phyloP scores from a whole-genome alignment of 768 basidiomycete genomes.

The Lactifluus echinatus region DNA sequence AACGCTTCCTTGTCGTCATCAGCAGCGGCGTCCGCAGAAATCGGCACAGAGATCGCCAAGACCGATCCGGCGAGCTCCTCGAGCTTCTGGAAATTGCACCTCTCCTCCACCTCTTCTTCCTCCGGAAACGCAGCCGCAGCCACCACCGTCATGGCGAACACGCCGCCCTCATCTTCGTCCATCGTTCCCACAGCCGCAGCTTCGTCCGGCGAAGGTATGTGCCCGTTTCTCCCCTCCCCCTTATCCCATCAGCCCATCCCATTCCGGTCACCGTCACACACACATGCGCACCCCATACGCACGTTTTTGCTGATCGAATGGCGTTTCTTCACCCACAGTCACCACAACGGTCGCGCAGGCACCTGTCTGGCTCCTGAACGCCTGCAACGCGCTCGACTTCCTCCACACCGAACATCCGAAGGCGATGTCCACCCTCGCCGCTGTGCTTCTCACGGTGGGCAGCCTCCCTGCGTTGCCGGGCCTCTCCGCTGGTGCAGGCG shows the following conservation, averaged over 20 bases:
- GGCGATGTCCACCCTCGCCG: slow-evolving; percentile 63
- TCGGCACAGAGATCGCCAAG: slow-evolving; percentile 8
- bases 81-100: slow-evolving; percentile 11
- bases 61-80: slow-evolving; percentile 4
- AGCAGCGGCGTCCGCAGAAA: background rate
- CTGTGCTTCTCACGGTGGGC: slow-evolving; percentile 72
- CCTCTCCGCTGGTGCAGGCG: slow-evolving; percentile 59
- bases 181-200: slow-evolving; percentile 2
- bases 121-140: slow-evolving; percentile 2
- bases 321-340: slow-evolving; percentile 20
- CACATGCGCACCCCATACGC: background rate
- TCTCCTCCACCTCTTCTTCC: background rate
- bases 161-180: background rate
- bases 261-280: background rate
- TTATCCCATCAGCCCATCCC: background rate
- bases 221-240: background rate
- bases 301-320: too few species aligned
- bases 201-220: slow-evolving; percentile 18
- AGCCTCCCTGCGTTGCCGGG: slow-evolving; percentile 66
- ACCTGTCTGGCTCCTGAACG: slow-evolving; percentile 70
- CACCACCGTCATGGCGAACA: background rate
- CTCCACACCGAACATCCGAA: slow-evolving; percentile 70
- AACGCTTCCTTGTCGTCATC: slow-evolving; percentile 4
- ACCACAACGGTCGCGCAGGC: slow-evolving; percentile 46
- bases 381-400: slow-evolving; percentile 65